phyloP scores from a whole-genome alignment of 1,284 basidiomycete genomes.

The Ustanciosporium gigantosporum region DNA sequence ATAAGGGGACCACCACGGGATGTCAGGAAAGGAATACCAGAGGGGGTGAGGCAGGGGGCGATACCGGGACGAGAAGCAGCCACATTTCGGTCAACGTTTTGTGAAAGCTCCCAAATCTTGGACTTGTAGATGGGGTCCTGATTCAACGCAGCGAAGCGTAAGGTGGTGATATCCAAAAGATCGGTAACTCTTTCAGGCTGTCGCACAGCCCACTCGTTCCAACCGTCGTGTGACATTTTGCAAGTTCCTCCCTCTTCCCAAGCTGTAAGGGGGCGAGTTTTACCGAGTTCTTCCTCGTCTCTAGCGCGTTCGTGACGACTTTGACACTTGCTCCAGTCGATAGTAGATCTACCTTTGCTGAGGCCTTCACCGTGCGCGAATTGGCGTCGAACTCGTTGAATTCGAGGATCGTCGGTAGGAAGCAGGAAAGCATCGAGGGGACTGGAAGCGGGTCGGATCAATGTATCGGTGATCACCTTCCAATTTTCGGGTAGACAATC shows the following conservation, averaged over 20 bases:
- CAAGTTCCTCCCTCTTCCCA: slow-evolving; percentile 94
- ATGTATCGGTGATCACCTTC: slow-evolving; percentile 70
- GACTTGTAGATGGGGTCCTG: slow-evolving; percentile 51
- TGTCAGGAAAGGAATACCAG: slow-evolving; percentile 94
- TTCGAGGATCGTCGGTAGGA: slow-evolving; percentile 83
- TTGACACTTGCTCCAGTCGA: slow-evolving; percentile 89
- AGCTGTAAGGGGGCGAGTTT: slow-evolving; percentile 81
- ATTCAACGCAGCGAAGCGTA: slow-evolving; percentile 78
- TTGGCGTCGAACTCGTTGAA: slow-evolving; percentile 76
- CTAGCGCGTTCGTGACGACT: slow-evolving; percentile 85
- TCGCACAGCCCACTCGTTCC: slow-evolving; percentile 87
- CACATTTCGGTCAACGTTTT: slow-evolving; percentile 83
- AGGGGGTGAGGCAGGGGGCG: slow-evolving; percentile 87
- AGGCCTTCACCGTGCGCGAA: slow-evolving; percentile 62
- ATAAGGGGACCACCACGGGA: slow-evolving; percentile 96
- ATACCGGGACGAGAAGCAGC: slow-evolving; percentile 80
- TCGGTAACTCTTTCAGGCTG: slow-evolving; percentile 95
- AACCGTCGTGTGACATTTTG: slow-evolving; percentile 84
- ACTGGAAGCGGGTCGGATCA: slow-evolving; percentile 82
- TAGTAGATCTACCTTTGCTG: slow-evolving; percentile 59
- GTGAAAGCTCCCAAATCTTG: slow-evolving; percentile 83
- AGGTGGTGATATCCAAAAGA: slow-evolving; percentile 83
- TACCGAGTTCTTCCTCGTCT: slow-evolving; percentile 79
- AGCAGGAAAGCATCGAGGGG: slow-evolving; percentile 90
- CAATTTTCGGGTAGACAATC: slow-evolving; percentile 66